Evolutionary conservation across 208 protist species (phyloP).

Genomic region (Acanthamoeba culbertsoni): DNA sequence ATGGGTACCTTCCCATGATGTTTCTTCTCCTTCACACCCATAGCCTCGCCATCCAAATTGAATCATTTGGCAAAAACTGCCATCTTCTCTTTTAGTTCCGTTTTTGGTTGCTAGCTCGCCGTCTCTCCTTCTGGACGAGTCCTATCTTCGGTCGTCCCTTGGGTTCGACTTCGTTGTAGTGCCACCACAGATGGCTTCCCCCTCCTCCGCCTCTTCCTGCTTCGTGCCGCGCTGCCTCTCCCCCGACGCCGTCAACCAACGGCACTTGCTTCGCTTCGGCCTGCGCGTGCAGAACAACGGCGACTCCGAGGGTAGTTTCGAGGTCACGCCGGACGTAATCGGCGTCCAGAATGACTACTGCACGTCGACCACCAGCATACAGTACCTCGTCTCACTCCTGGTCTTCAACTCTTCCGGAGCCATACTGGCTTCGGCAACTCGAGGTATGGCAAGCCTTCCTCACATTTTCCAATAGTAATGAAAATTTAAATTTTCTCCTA

Average conservation of each 20-base stretch:
- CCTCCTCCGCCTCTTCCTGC: not conserved
- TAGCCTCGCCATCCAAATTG: not conserved
- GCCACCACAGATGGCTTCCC: too few relatives aligned
- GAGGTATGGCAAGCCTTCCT: not conserved
- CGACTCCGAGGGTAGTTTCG: not conserved
- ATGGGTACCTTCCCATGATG: too few relatives aligned
- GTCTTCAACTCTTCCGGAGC: not conserved
- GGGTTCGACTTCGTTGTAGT: not conserved
- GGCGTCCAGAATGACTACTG: not conserved
- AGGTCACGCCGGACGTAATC: not conserved
- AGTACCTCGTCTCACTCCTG: not conserved
- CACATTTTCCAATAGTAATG: too few relatives aligned
- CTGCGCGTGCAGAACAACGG: slow-evolving; percentile 7
- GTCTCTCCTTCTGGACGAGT: not conserved
- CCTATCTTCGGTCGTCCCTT: not conserved
- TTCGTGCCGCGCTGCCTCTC: not conserved
- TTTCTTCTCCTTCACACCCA: not conserved
- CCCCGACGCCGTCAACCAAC: not conserved
- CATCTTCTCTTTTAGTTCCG: not conserved
- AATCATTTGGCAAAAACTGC: too few relatives aligned
- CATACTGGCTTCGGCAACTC: not conserved
- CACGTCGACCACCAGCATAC: not conserved
- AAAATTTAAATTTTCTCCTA: too few relatives aligned
- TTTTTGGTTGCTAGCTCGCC: not conserved
- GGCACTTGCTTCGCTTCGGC: not conserved